These are phyloP conservation scores for Carpinus viminea DNA, from an alignment of 306 rosid genomes.

Conservation along the genomic window DNA sequence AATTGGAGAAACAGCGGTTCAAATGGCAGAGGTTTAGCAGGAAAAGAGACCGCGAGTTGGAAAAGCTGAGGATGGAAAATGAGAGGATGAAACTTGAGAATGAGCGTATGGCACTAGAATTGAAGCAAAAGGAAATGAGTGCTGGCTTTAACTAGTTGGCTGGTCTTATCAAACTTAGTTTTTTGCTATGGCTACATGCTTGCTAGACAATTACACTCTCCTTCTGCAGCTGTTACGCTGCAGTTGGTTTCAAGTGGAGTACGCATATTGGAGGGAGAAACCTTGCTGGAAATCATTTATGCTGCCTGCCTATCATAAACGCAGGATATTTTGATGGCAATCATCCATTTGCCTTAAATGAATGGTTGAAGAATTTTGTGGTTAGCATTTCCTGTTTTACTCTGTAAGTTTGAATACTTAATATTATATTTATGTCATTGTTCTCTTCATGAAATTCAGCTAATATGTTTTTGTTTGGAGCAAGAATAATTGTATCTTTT, in stretches of 20 bases:
- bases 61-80: slow-evolving; percentile 75
- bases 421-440: slow-evolving; percentile 15
- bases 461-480: slow-evolving; percentile 1
- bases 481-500: neutral
- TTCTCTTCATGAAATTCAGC: slow-evolving; percentile 2
- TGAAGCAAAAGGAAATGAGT: slow-evolving; percentile 66
- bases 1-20: slow-evolving; percentile 72
- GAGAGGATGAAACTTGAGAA: slow-evolving; percentile 89
- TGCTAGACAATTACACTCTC: slow-evolving; percentile 15
- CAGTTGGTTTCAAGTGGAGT: slow-evolving; percentile 28
- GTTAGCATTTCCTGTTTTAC: slow-evolving; percentile 25
- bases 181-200: slow-evolving; percentile 21
- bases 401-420: slow-evolving; percentile 27
- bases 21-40: slow-evolving; percentile 81
- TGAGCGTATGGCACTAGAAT: slow-evolving; percentile 63
- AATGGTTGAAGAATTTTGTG: slow-evolving; percentile 24
- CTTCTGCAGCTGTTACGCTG: slow-evolving; percentile 24
- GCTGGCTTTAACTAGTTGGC: slow-evolving; percentile 47
- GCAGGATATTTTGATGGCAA: slow-evolving; percentile 28
- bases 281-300: slow-evolving; percentile 25
- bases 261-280: slow-evolving; percentile 30
- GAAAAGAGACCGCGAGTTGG: slow-evolving; percentile 83
- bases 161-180: slow-evolving; percentile 18
- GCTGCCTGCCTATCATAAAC: slow-evolving; percentile 25
- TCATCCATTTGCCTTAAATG: slow-evolving; percentile 23